Percentiles rank a stretch among this genome's conserved stretches.
These are phyloP conservation scores for grape (Vitis vinifera) DNA, from an alignment of 164 flowering plant species.

Conservation along the genomic window ASM3070453v1 NC_081818.1:24878501-24879000, in stretches of 20 bases:
- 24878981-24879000: background rate
- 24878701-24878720: background rate
- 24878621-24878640: background rate
- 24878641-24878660: background rate
- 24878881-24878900: too few species aligned
- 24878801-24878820: too few species aligned
- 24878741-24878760: background rate
- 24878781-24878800: too few species aligned
- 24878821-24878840: too few species aligned
- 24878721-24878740: background rate
- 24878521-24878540: too few species aligned
- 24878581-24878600: background rate
- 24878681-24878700: background rate
- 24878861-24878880: too few species aligned
- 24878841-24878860: too few species aligned
- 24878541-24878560: background rate
- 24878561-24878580: background rate
- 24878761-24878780: background rate
- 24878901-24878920: too few species aligned
- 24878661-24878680: background rate
- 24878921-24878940: too few species aligned
- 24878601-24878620: background rate
- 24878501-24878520: too few species aligned
- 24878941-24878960: too few species aligned
- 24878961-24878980: background rate